phyloP scores from a whole-genome alignment of 129 eudicot species.

The Erigeron canadensis region DNA sequence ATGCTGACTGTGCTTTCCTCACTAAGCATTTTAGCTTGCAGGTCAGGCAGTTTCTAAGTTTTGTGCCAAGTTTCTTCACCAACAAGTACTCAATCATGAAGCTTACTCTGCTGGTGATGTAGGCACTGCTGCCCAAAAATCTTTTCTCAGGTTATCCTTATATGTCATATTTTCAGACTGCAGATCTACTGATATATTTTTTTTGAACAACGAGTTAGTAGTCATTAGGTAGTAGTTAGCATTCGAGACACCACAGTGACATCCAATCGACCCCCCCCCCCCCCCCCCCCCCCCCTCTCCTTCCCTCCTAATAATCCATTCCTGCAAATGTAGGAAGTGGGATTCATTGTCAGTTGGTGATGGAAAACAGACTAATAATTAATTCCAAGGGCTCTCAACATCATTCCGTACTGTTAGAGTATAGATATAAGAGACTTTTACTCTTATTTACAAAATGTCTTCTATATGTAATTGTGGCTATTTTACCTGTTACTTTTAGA shows the following conservation, averaged over 20 bases:
- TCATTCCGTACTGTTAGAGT: background rate
- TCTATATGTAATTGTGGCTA: background rate
- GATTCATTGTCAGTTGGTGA: too few species aligned
- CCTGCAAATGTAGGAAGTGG: too few species aligned
- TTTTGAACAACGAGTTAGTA: too few species aligned
- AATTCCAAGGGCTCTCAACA: too few species aligned
- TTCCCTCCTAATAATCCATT: too few species aligned
- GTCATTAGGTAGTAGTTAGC: too few species aligned
- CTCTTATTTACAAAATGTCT: background rate
- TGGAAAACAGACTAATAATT: too few species aligned
- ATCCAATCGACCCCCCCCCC: too few species aligned
- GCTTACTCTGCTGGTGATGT: conserved; percentile 71
- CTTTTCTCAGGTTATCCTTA: conserved; percentile 77
- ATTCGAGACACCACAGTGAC: too few species aligned
- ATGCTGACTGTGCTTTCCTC: conserved; percentile 15
- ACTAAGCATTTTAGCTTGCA: conserved; percentile 38
- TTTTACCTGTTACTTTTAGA: background rate
- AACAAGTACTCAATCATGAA: conserved; percentile 69
- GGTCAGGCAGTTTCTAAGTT: conserved; percentile 87
- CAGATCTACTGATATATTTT: too few species aligned
- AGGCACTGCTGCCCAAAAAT: conserved; percentile 53
- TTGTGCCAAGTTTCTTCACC: conserved; percentile 92
- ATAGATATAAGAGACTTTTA: background rate
- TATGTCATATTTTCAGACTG: conserved; percentile 6
- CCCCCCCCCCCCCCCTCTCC: too few species aligned